Percentiles rank a stretch among this genome's conserved stretches.
Conservation (phyloP, 257 asterid genomes). For the Solanum microdontum region DNA sequence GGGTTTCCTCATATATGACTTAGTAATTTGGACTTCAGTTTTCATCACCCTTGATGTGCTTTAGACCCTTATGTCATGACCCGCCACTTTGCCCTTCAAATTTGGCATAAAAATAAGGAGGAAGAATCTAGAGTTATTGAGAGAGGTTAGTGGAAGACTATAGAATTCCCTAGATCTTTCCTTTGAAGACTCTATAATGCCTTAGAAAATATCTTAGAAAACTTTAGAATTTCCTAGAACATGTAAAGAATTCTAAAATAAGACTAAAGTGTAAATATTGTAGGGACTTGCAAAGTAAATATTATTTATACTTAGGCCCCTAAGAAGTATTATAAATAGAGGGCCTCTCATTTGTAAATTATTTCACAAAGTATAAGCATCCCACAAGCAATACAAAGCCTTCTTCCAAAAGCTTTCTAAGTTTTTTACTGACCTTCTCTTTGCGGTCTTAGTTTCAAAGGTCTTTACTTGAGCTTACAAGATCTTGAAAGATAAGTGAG, state of each 20-base stretch:
- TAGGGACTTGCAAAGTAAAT: neutral
- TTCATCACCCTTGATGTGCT: no score
- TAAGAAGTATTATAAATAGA: no score
- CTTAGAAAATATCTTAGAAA: neutral
- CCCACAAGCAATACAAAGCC: neutral
- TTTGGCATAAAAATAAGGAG: no score
- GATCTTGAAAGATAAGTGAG: neutral
- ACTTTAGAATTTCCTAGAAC: neutral
- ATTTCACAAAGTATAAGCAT: neutral
- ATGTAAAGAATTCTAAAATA: neutral
- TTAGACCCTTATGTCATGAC: no score
- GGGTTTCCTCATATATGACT: no score
- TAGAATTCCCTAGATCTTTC: no score
- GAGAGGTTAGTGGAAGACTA: neutral
- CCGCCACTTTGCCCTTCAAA: no score
- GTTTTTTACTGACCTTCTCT: neutral
- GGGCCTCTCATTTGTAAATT: neutral
- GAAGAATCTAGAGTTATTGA: neutral
- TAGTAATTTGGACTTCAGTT: no score
- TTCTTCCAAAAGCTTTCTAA: neutral
- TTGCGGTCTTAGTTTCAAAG: neutral
- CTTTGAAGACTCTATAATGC: neutral
- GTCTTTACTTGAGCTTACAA: neutral
- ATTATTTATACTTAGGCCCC: neutral
- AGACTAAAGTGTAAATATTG: neutral